Evolutionary conservation across 108 stramenopile species (phyloP).

Genomic region (Nitzschia sp.): DNA sequence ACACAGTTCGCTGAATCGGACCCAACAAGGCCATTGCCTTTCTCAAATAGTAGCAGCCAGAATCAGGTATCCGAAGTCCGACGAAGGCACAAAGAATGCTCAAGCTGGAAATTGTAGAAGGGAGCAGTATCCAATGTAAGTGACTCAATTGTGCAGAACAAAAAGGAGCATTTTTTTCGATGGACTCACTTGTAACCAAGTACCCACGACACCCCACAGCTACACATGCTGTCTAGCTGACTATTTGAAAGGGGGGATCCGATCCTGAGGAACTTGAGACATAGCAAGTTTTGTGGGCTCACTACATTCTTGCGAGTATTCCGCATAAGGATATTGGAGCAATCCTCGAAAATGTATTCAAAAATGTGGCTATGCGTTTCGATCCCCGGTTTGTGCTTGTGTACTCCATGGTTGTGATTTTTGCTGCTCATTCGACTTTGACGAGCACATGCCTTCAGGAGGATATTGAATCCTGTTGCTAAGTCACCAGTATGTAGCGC

Average conservation of each 20-base stretch:
- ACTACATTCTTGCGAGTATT: background rate
- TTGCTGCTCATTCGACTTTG: background rate
- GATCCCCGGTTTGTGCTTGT: background rate
- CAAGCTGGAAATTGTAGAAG: background rate
- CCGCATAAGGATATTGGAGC: background rate
- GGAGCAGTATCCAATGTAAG: no score
- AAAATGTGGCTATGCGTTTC: background rate
- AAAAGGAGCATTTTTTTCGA: no score
- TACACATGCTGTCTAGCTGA: constrained; percentile 2
- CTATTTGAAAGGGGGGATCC: background rate
- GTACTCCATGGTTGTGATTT: background rate
- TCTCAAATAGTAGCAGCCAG: background rate
- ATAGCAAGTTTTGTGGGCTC: background rate
- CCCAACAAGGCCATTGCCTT: background rate
- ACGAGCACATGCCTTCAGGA: background rate
- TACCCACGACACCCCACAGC: constrained; percentile 1
- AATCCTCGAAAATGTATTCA: constrained; percentile 2
- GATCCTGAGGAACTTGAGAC: background rate
- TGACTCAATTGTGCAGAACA: no score
- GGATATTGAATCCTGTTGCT: background rate
- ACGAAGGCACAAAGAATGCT: constrained; percentile 3
- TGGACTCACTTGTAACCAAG: background rate
- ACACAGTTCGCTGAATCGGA: background rate
- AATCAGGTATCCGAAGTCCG: constrained; percentile 3
- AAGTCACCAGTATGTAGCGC: background rate